These are phyloP conservation scores for Usnea hakonensis DNA, from an alignment of 495 filamentous ascomycete genomes.

Conservation along the genomic window DNA sequence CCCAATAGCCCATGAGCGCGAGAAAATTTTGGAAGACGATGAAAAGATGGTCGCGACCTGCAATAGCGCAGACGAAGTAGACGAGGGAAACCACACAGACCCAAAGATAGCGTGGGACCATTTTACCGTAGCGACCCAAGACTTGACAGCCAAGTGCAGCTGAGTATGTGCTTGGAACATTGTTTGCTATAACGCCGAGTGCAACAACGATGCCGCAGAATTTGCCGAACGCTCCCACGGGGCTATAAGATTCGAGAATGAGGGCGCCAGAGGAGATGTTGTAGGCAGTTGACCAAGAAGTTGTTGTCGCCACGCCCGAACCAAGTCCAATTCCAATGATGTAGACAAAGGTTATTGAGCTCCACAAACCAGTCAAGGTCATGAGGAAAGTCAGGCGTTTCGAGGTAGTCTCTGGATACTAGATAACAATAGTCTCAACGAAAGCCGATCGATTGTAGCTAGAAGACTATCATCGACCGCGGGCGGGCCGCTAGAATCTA, in stretches of 20 bases:
- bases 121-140: conserved; percentile 38
- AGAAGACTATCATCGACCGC: not conserved
- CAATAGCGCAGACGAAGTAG: conserved; percentile 48
- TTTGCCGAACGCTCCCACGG: conserved; percentile 58
- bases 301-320: conserved; percentile 46
- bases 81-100: conserved; percentile 43
- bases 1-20: conserved; percentile 54
- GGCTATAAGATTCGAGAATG: conserved; percentile 54
- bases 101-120: conserved; percentile 44
- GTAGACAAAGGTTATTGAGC: conserved; percentile 50
- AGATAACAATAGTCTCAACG: not conserved
- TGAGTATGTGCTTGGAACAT: conserved; percentile 61
- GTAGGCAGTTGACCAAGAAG: conserved; percentile 47
- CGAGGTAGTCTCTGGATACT: conserved; percentile 42
- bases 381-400: conserved; percentile 40
- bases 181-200: conserved; percentile 61
- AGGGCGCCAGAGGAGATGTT: conserved; percentile 54
- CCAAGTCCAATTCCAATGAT: conserved; percentile 67
- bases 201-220: conserved; percentile 63
- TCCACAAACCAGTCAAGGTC: conserved; percentile 41
- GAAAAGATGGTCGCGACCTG: conserved; percentile 44
- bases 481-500: not conserved
- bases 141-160: conserved; percentile 53
- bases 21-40: conserved; percentile 54
- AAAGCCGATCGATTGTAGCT: too few species aligned